A percentile compares a stretch with the other conserved stretches of the same genome.
These are phyloP conservation scores for Cyberlindnera maritima DNA, from an alignment of 805 yeast species.

Conservation along the genomic window DNA sequence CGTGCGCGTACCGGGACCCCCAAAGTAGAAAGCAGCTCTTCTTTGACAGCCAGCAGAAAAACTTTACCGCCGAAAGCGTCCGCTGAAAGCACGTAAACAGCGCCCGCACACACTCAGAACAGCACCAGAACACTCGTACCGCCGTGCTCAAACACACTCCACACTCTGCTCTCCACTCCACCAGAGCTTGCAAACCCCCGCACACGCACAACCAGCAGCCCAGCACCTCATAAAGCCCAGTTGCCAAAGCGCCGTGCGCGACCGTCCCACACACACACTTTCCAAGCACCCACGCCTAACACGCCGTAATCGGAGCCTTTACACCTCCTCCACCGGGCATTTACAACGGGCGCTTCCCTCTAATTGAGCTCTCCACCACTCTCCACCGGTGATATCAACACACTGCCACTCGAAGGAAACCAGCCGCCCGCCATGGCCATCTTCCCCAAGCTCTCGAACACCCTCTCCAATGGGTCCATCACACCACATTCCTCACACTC, in stretches of 20 bases:
- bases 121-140: not conserved
- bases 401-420: not conserved
- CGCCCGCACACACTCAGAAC: not conserved
- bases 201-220: not conserved
- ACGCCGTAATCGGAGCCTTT: not conserved
- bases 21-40: not conserved
- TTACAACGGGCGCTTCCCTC: not conserved
- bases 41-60: not conserved
- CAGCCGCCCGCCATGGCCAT: slow-evolving; percentile 17
- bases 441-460: slow-evolving; percentile 24
- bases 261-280: too few relatives aligned
- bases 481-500: slow-evolving; percentile 7
- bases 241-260: not conserved
- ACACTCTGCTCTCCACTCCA: not conserved
- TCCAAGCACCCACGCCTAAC: not conserved
- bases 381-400: not conserved
- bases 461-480: slow-evolving; percentile 17
- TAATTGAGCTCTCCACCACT: not conserved
- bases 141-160: not conserved
- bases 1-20: not conserved
- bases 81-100: not conserved
- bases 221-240: not conserved
- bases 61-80: not conserved
- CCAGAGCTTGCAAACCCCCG: not conserved
- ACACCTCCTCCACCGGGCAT: not conserved